A percentile compares a stretch with the other conserved stretches of the same genome.
phyloP scores from a whole-genome alignment of 768 basidiomycete species.

The Russula brevipes region DNA sequence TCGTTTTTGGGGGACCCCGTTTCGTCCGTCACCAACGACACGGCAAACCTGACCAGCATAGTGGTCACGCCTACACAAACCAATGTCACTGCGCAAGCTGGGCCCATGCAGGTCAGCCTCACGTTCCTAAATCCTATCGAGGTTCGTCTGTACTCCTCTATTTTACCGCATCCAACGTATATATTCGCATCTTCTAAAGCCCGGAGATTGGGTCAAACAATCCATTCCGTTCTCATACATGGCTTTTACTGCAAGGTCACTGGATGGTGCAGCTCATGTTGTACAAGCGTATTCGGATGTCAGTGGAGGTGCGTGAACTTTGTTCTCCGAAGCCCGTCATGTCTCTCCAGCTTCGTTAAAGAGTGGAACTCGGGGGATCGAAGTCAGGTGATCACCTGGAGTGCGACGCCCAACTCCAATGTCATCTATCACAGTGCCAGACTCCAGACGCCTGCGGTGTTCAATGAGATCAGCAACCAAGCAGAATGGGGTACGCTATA shows the following conservation, averaged over 20 bases:
- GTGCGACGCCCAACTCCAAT: not conserved
- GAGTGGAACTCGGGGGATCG: constrained; percentile 29
- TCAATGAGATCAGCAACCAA: constrained; percentile 19
- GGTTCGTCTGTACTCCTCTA: constrained; percentile 23
- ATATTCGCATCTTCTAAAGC: constrained; percentile 24
- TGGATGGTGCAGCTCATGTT: constrained; percentile 32
- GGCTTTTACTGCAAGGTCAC: constrained; percentile 30
- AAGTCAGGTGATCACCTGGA: constrained; percentile 10
- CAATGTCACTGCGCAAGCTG: constrained; percentile 33
- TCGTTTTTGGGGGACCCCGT: constrained; percentile 21
- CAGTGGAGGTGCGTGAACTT: constrained; percentile 31
- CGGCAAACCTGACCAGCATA: constrained; percentile 25
- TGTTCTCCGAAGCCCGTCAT: not conserved
- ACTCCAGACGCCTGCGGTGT: constrained; percentile 8
- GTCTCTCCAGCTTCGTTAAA: not conserved
- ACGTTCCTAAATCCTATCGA: constrained; percentile 40
- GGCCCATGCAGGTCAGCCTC: constrained; percentile 35
- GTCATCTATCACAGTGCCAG: constrained; percentile 18
- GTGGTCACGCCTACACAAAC: constrained; percentile 37
- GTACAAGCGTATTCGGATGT: constrained; percentile 40
- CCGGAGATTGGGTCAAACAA: constrained; percentile 36
- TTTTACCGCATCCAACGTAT: not conserved
- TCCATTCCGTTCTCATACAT: constrained; percentile 40
- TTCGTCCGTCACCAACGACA: not conserved
- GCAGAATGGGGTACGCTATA: constrained; percentile 25